These are phyloP conservation scores for Cystoisospora suis DNA, from an alignment of 169 alveolate species.

Conservation along the genomic window DNA sequence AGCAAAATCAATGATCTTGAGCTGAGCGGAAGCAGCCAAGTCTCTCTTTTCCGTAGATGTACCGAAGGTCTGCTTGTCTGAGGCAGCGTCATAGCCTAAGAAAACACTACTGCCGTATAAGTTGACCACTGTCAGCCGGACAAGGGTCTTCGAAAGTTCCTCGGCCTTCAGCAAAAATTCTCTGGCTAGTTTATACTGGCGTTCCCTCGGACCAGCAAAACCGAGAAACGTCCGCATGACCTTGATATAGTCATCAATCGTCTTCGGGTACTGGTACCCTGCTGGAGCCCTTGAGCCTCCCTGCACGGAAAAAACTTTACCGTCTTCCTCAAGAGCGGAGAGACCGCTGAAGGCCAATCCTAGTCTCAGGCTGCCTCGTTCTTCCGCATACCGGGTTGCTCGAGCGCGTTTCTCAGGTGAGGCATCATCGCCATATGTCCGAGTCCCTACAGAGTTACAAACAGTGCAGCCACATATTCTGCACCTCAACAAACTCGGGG, in stretches of 20 bases:
- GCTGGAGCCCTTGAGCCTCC: constrained; percentile 15
- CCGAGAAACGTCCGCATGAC: not conserved
- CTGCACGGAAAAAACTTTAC: not conserved
- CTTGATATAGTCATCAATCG: not conserved
- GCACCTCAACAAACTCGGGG: too few relatives aligned
- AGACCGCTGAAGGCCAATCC: constrained; percentile 29
- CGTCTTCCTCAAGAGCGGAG: not conserved
- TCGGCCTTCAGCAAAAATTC: not conserved
- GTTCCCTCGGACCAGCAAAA: not conserved
- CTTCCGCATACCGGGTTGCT: constrained; percentile 4
- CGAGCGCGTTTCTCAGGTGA: constrained; percentile 4
- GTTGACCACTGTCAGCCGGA: not conserved
- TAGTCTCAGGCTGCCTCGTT: not conserved
- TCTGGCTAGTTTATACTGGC: not conserved
- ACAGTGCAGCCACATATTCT: not conserved
- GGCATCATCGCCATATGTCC: constrained; percentile 5
- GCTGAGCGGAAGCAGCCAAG: not conserved
- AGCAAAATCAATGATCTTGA: not conserved
- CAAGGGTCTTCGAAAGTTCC: not conserved
- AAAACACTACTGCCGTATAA: constrained; percentile 10
- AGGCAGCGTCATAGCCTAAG: not conserved
- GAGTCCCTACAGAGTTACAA: not conserved
- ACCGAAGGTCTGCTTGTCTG: not conserved
- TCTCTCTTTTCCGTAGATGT: not conserved
- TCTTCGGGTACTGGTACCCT: not conserved